Percentiles rank a stretch among this genome's conserved stretches.
phyloP scores from a whole-genome alignment of 176 grass and related monocot species.

The Stipa capillata region DNA sequence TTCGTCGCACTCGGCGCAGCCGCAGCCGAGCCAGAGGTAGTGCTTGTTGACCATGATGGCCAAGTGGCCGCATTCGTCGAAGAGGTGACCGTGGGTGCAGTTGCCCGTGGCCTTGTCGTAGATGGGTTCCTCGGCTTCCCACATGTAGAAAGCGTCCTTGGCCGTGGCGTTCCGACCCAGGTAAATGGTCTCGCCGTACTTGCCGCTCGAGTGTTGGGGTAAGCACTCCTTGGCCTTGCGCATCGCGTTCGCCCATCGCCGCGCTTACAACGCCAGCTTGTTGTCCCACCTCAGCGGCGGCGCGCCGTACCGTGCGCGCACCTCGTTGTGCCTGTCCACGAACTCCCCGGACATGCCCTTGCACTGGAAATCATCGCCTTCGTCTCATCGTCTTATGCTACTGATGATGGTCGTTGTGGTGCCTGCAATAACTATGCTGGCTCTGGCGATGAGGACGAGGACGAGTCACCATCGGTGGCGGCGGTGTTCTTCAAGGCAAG shows the following conservation, averaged over 20 bases:
- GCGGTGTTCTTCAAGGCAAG: no score
- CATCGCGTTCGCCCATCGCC: conserved; percentile 31
- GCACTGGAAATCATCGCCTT: conserved; percentile 16
- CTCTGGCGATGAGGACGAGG: no score
- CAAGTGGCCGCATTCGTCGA: conserved; percentile 30
- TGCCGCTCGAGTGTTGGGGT: neutral
- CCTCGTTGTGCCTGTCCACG: conserved; percentile 19
- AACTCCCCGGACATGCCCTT: conserved; percentile 28
- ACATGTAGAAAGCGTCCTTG: neutral
- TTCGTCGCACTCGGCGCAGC: conserved; percentile 5
- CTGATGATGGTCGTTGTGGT: neutral
- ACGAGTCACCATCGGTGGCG: no score
- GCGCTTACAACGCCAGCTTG: conserved; percentile 14
- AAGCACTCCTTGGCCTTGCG: conserved; percentile 8
- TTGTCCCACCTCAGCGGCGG: conserved; percentile 3
- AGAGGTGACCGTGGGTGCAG: neutral
- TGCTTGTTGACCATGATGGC: neutral
- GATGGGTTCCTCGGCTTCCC: neutral
- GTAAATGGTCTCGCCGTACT: conserved; percentile 22
- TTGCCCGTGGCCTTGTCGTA: neutral
- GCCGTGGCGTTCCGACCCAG: conserved; percentile 13
- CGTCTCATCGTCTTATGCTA: neutral
- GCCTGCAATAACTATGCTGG: no score
- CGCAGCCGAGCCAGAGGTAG: neutral
- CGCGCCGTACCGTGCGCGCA: conserved; percentile 4